These are phyloP conservation scores for Saturnispora mendoncae DNA, from an alignment of 805 yeast species.

Conservation along the genomic window DNA sequence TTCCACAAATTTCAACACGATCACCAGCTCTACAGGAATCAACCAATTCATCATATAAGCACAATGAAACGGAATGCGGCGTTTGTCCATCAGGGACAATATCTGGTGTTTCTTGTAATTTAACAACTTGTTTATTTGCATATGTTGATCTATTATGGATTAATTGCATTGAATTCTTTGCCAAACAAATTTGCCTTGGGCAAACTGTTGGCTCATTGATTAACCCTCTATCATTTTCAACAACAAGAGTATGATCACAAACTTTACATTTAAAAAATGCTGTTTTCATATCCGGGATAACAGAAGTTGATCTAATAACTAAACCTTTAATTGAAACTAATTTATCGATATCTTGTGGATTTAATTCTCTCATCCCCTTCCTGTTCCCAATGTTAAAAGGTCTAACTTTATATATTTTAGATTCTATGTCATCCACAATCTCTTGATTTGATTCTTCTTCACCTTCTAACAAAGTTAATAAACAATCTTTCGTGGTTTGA, in stretches of 20 bases:
- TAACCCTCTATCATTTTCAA: conserved; percentile 89
- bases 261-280: conserved; percentile 94
- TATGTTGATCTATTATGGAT: conserved; percentile 88
- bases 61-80: conserved; percentile 88
- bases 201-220: conserved; percentile 90
- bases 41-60: conserved; percentile 93
- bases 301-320: conserved; percentile 78
- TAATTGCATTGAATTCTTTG: conserved; percentile 77
- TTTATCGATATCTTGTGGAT: conserved; percentile 92
- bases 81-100: conserved; percentile 97
- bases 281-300: conserved; percentile 95
- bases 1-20: conserved; percentile 89
- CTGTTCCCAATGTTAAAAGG: conserved; percentile 73
- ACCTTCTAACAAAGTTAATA: conserved; percentile 65
- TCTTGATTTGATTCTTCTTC: conserved; percentile 22
- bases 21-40: conserved; percentile 96
- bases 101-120: conserved; percentile 76
- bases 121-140: conserved; percentile 91
- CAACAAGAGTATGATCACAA: conserved; percentile 86
- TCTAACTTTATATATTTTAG: conserved; percentile 75
- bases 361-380: conserved; percentile 83
- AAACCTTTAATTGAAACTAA: conserved; percentile 86
- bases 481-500: conserved; percentile 83
- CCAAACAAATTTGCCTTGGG: conserved; percentile 81
- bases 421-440: conserved; percentile 59